Base-by-base conservation (phyloP, 2,329 filamentous ascomycete species). In the Arthrobotrys entomopaga region DNA sequence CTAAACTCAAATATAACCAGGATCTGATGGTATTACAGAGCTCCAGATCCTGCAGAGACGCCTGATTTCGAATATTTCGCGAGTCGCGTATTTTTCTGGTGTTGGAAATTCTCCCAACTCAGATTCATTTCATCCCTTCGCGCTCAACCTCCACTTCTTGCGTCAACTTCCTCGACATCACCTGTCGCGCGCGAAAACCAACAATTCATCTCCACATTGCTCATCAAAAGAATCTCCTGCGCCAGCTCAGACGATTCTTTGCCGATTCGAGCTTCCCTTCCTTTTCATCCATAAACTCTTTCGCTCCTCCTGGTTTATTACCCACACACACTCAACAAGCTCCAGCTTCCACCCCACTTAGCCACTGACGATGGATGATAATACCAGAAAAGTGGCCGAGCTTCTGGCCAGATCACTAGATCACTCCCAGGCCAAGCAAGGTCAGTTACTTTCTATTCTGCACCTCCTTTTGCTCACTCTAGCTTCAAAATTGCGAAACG, bases 401-500 rank as follows among this genome's bases (percentile, higher is more conserved):
- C 87, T 98, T 82, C 89, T 99, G 77, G 88, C 96, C 82, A 92
- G 92, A 79, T 98, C 93, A 79, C 87, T 98, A 79, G 92, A 97
- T 83, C 92, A 92, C 16, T 85, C 87, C 77, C 89, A 94, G 82
- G 92, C 94, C 82, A 93, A 92, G 82, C 90, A 96, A 89, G 94
- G 94, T 94, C 84, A 77, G 84, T 81, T 13, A 20, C 43, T 50
- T 61, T 46, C 11, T n/a, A 40, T 56, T n/a, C 43, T n/a, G 5
- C 22, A 15, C 11, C 46, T 26, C 7, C 16, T 53, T 11, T 16
- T 19, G 29, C 29, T 34, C 29, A 10, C 29, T 10, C 7, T 34
- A 34, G 29, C 29, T 8, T 34, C 2, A 34, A 34, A 34, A 34
- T 10, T 34, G 29, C 29, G 29, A 34, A 5, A 10, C 7, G 29